These are phyloP conservation scores for Acacia acuminata DNA, from an alignment of 306 rosid genomes.

Conservation along the genomic window DNA sequence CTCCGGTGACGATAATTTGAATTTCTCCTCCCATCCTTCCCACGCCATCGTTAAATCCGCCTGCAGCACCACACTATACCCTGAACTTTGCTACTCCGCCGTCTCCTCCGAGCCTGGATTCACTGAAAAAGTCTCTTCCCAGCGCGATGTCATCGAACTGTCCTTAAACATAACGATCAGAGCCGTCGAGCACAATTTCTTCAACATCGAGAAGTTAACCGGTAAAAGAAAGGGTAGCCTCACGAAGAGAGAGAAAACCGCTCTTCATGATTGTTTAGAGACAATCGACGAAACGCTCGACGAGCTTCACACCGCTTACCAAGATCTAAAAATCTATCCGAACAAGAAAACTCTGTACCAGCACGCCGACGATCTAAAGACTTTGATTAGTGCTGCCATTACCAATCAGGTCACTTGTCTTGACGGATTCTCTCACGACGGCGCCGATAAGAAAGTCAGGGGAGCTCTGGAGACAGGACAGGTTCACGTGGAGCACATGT, in stretches of 20 bases:
- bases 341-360: slow-evolving; percentile 41
- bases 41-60: slow-evolving; percentile 57
- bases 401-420: slow-evolving; percentile 76
- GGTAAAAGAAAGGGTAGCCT: slow-evolving; percentile 14
- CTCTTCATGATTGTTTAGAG: slow-evolving; percentile 69
- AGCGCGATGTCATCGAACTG: slow-evolving; percentile 43
- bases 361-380: slow-evolving; percentile 65
- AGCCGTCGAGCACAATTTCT: slow-evolving; percentile 48
- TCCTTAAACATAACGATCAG: slow-evolving; percentile 45
- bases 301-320: slow-evolving; percentile 49
- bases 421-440: slow-evolving; percentile 72
- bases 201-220: slow-evolving; percentile 41
- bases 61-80: slow-evolving; percentile 65
- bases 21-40: slow-evolving; percentile 4
- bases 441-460: slow-evolving; percentile 43
- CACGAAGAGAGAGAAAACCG: slow-evolving; percentile 47
- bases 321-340: slow-evolving; percentile 49
- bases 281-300: slow-evolving; percentile 60
- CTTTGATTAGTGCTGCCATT: slow-evolving; percentile 67
- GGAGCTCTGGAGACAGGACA: slow-evolving; percentile 36
- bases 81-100: slow-evolving; percentile 56
- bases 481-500: slow-evolving; percentile 49
- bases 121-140: slow-evolving; percentile 32
- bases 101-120: slow-evolving; percentile 26
- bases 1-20: background rate